These are phyloP conservation scores for Helianthus tuberosus DNA, from an alignment of 129 eudicot species.

Conservation along the genomic window DNA sequence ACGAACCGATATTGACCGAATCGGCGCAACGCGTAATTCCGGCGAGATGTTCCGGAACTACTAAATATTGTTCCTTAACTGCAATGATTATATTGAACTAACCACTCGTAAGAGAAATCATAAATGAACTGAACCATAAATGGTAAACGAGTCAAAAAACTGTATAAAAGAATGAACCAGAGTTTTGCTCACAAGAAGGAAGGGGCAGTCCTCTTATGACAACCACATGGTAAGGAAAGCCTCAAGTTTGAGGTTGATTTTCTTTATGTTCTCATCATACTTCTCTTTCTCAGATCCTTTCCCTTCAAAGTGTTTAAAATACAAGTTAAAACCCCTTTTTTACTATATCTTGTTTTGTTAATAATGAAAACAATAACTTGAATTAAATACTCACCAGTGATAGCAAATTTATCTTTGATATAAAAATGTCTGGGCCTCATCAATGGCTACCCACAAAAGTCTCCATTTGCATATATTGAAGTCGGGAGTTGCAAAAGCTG, in stretches of 20 bases:
- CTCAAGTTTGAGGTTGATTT: slow-evolving; percentile 75
- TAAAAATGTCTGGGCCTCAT: slow-evolving; percentile 54
- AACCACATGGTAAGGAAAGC: slow-evolving; percentile 96
- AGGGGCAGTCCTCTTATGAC: slow-evolving; percentile 86
- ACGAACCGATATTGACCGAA: too few species aligned
- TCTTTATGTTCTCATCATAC: slow-evolving; percentile 58
- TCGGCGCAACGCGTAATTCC: too few species aligned
- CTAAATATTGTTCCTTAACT: too few species aligned
- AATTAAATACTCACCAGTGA: slow-evolving; percentile 63
- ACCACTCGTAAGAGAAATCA: background rate
- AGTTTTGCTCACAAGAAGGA: slow-evolving; percentile 68
- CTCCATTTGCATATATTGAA: background rate
- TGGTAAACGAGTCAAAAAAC: background rate
- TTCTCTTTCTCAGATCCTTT: slow-evolving; percentile 94
- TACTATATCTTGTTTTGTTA: background rate
- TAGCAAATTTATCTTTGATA: slow-evolving; percentile 80
- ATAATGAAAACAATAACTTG: background rate
- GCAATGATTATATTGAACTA: too few species aligned
- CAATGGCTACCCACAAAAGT: slow-evolving; percentile 56
- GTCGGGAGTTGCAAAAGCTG: too few species aligned
- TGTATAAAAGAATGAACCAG: background rate
- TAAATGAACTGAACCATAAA: background rate
- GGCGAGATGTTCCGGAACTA: too few species aligned
- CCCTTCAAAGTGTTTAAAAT: slow-evolving; percentile 47
- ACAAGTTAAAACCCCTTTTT: slow-evolving; percentile 5